Base-by-base conservation (phyloP, 164 flowering plant genomes). In the Magnolia sinica region DNA sequence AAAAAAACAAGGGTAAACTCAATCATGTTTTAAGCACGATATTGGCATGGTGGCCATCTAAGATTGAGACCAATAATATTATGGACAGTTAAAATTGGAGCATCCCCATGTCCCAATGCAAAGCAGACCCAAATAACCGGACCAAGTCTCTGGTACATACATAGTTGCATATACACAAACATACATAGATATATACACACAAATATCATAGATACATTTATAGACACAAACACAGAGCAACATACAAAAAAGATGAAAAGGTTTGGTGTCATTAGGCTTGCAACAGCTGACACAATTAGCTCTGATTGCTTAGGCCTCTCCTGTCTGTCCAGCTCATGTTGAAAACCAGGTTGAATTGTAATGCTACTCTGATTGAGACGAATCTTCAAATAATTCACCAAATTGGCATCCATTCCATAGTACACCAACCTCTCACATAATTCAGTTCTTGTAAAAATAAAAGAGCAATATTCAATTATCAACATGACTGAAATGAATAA, bases 381-480 rank as follows among this genome's bases (percentile, higher is more conserved):
- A 23, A 10, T 19, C 64, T 65, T 73, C 16, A 83, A 74, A 72
- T 82, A 85, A 76, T 73, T 73, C 71, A 85, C 88, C 63, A 85
- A 74, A 80, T 83, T 85, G 11, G 84, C 76, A 9, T 82, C 64
- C 87, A 85, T 83, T 11, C 87, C 87, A 78, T 83, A 83, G 76
- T 83, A 85, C 19, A 86, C 87, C 79, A 85, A 74, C 70, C 84
- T 78, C 77, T 83, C 86, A 71, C 86, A 83, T 31, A 84, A 76
- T 80, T 85, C 87, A 49, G 80, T 82, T 16, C 85, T 85, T 85
- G 83, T 27, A 23, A 23, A 68, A 45, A 55, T 11, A 51, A 16
- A 16, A 78, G 86, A 84, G 71, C 16, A 3, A n/a, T 14, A 2
- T 7, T 20, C 8, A 18, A 2, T 14, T n/a, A 7, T 64, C 67